phyloP scores from a whole-genome alignment of 371 early-diverging fungal genomes.

The Dichotomocladium elegans region DNA sequence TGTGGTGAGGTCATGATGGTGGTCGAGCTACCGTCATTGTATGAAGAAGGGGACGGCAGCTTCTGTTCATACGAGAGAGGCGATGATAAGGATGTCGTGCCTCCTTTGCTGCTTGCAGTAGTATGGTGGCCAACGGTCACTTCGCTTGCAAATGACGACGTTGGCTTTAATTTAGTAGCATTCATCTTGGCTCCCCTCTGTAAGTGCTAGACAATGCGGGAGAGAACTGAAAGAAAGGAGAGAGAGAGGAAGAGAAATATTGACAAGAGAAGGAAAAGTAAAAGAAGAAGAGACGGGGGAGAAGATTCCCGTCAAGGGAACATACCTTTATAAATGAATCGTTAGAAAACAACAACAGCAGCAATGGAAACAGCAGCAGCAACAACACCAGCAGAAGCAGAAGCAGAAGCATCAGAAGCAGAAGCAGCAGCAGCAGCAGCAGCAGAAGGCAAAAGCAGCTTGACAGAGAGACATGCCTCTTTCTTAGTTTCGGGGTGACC shows the following conservation, averaged over 20 bases:
- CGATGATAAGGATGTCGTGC: constrained; percentile 1
- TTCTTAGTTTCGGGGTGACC: too few relatives aligned
- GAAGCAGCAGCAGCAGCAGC: too few relatives aligned
- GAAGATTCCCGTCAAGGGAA: too few relatives aligned
- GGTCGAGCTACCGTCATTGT: constrained; percentile 6
- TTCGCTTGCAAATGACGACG: constrained; percentile 16
- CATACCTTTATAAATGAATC: too few relatives aligned
- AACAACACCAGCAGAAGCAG: too few relatives aligned
- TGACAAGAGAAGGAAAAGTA: constrained; percentile 2
- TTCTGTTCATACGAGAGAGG: constrained; percentile 15
- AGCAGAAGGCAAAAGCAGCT: too few relatives aligned
- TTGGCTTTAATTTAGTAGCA: constrained; percentile 12
- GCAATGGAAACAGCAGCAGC: too few relatives aligned
- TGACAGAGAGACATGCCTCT: too few relatives aligned
- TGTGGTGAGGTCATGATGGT: constrained; percentile 6
- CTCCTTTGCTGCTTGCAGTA: too few relatives aligned
- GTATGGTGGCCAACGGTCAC: constrained; percentile 8
- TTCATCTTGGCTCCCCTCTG: neutral
- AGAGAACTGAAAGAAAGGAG: constrained; percentile 1
- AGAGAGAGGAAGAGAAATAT: constrained; percentile 3
- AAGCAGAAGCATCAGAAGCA: too few relatives aligned
- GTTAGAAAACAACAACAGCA: too few relatives aligned
- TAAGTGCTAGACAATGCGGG: neutral
- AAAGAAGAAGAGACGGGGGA: neutral
- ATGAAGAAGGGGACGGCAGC: constrained; percentile 7